Conservation (phyloP, 441 rosid species). For the Aquilaria agallochum region DNA sequence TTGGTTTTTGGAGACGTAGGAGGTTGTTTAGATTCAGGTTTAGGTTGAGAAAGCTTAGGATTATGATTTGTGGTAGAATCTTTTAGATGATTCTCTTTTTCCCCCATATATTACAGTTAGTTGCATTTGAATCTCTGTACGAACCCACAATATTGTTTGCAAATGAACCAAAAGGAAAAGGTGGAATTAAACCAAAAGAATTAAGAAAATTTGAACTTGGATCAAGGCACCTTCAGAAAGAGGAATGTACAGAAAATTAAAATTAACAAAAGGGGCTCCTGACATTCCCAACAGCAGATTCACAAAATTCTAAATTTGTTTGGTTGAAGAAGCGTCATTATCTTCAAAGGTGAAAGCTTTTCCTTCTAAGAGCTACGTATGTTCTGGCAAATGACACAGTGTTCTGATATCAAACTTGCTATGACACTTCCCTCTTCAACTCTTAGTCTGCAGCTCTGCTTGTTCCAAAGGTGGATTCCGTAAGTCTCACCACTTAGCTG, state of each 20-base stretch:
- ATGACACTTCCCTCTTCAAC: conserved; percentile 51
- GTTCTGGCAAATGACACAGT: conserved; percentile 38
- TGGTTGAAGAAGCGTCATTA: conserved; percentile 3
- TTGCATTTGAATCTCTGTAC: not conserved
- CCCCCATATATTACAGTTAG: not conserved
- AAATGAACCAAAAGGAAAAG: conserved; percentile 1
- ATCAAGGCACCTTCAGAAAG: not conserved
- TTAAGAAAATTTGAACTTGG: not conserved
- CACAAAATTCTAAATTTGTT: not conserved
- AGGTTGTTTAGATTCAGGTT: conserved; percentile 23
- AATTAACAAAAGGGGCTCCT: not conserved
- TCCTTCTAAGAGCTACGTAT: conserved; percentile 22
- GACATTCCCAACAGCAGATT: not conserved
- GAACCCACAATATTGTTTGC: not conserved
- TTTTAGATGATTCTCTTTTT: conserved; percentile 4
- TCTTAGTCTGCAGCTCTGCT: conserved; percentile 34
- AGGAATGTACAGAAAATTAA: not conserved
- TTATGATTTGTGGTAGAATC: conserved; percentile 37
- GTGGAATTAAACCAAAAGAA: not conserved
- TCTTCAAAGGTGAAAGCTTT: not conserved
- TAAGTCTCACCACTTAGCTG: conserved; percentile 31
- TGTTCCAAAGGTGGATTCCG: conserved; percentile 66
- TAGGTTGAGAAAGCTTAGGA: conserved; percentile 31
- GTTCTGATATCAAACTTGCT: conserved; percentile 33
- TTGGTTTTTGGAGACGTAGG: conserved; percentile 23